These are phyloP conservation scores for Paracamarosporium sp. DNA, from an alignment of 2,329 filamentous ascomycete species.

Conservation along the genomic window DNA sequence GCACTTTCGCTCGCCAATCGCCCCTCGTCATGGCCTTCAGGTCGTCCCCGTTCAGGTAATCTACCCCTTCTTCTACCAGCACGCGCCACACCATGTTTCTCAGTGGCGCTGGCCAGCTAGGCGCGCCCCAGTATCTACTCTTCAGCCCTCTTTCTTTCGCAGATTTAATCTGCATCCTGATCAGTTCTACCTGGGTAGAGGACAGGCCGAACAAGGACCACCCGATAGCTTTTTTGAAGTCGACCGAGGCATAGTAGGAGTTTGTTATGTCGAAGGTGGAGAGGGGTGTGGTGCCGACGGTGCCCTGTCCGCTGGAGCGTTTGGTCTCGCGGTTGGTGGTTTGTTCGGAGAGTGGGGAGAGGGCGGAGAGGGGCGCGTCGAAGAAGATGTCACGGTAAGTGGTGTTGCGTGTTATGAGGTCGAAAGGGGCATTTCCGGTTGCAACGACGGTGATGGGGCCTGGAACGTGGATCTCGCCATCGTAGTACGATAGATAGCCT, in stretches of 20 bases:
- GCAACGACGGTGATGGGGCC: conserved; percentile 61
- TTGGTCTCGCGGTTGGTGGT: neutral
- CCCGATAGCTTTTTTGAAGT: conserved; percentile 63
- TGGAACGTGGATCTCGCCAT: conserved; percentile 49
- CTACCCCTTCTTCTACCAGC: conserved; percentile 61
- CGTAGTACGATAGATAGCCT: conserved; percentile 59
- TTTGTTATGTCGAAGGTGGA: conserved; percentile 56
- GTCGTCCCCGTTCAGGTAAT: conserved; percentile 66
- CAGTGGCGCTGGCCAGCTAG: conserved; percentile 61
- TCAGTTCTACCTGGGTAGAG: conserved; percentile 50
- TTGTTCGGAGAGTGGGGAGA: neutral
- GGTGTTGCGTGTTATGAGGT: conserved; percentile 51
- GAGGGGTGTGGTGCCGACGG: conserved; percentile 48
- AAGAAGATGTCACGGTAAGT: conserved; percentile 63
- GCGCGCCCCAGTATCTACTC: conserved; percentile 64
- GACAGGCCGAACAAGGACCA: conserved; percentile 57
- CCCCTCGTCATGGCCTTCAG: conserved; percentile 55
- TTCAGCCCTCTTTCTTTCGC: conserved; percentile 62
- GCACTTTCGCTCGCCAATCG: conserved; percentile 52
- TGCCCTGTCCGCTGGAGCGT: conserved; percentile 51
- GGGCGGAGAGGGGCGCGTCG: conserved; percentile 54
- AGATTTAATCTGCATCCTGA: conserved; percentile 60
- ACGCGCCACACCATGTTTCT: conserved; percentile 63
- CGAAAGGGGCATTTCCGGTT: conserved; percentile 60
- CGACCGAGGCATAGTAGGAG: conserved; percentile 70